These are phyloP conservation scores for Fusarium lateritium DNA, from an alignment of 2,329 filamentous ascomycete species.

Conservation along the genomic window DNA sequence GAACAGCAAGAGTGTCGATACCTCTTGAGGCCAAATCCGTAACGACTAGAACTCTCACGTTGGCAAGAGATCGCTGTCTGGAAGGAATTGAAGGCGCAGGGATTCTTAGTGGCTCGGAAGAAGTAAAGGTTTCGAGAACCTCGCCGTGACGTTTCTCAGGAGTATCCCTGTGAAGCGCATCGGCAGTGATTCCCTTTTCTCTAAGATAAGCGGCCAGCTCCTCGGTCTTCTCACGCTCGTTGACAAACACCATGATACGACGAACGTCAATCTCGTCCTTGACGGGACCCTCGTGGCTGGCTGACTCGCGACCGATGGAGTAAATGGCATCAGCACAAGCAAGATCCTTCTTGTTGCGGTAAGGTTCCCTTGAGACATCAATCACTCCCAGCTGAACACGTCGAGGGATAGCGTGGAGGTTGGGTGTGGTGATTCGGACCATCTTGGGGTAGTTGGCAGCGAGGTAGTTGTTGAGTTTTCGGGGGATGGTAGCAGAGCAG, in stretches of 20 bases:
- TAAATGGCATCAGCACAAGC: conserved; percentile 97
- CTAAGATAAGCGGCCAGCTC: conserved; percentile 84
- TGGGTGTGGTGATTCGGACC: conserved; percentile 90
- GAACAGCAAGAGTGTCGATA: conserved; percentile 92
- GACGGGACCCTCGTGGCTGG: conserved; percentile 68
- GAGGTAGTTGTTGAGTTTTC: conserved; percentile 89
- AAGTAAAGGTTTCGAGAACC: conserved; percentile 82
- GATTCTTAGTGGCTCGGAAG: conserved; percentile 59
- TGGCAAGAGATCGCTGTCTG: conserved; percentile 70
- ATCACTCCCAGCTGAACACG: conserved; percentile 95
- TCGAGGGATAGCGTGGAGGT: conserved; percentile 94
- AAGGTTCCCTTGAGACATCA: conserved; percentile 92
- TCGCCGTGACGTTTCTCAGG: conserved; percentile 82
- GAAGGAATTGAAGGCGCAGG: conserved; percentile 49
- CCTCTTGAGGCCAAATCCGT: conserved; percentile 94
- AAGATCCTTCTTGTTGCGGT: conserved; percentile 91
- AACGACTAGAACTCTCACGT: conserved; percentile 92
- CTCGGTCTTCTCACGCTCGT: conserved; percentile 90
- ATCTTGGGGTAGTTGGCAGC: conserved; percentile 86
- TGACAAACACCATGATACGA: conserved; percentile 95
- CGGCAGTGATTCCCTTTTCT: conserved; percentile 89
- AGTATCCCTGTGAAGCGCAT: conserved; percentile 88
- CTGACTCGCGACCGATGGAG: conserved; percentile 85
- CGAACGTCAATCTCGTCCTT: conserved; percentile 77
- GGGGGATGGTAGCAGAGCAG: conserved; percentile 96